Evolutionary conservation across 768 basidiomycete genomes (phyloP), one percentile per base, ranked within the genome.

Genomic region (Strobilomyces dryophilus): DNA sequence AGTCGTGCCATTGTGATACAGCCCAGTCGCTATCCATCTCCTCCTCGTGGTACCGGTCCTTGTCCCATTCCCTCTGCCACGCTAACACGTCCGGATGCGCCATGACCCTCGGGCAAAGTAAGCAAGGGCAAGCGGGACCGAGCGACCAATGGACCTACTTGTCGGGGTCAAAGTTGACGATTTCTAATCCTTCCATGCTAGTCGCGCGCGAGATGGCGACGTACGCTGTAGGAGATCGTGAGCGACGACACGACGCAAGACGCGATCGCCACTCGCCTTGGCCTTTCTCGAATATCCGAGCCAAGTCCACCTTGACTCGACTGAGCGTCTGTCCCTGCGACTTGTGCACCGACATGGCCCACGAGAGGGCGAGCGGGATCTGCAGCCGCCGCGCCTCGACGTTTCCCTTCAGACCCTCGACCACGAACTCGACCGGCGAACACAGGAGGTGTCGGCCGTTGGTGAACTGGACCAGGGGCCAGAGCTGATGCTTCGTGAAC

Each of bases 291-390:
- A 99, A 99, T 15, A 97, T 87, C 63, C 82, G 86, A 31, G 79
- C 82, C 41, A 99, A 77, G 62, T 98, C 94, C 40, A 98, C 94
- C 62, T 89, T 95, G 60, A 98, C 95, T 39, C 92, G 82, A 6
- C 89, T 87, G 27, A 99, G 78, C 0, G 97, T 98, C 70, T 98
- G 97, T 8, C 97, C 97, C 70, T 99, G 97, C 7, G 89, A 88
- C 70, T 99, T 99, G 71, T 99, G 97, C 59, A 98, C 98, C 35
- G 89, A 91, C 92, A 98, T 95, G 0, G 95, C 95, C 94, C 95
- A 98, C 0, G 95, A 80, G 41, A 95, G 77, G 47, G 93, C 92
- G 17, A 98, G 71, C 0, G 92, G 92, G 0, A 95, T 64, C 83
- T 94, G 64, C 24, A 70, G 27, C 44, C 73, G 63, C 40, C 63